These are phyloP conservation scores for Peziza echinospora DNA, from an alignment of 495 filamentous ascomycete genomes.

Conservation along the genomic window DNA sequence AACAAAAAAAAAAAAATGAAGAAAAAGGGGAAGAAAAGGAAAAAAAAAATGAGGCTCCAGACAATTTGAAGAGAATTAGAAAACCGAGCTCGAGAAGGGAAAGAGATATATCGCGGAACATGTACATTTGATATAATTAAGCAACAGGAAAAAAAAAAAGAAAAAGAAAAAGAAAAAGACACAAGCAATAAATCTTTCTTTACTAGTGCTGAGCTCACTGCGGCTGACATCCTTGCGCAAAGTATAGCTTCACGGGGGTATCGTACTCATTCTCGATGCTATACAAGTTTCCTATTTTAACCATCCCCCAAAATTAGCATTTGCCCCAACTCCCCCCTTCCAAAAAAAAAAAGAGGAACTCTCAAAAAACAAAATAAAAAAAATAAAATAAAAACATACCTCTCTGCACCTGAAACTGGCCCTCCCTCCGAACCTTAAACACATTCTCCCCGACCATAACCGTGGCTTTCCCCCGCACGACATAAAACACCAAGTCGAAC, in stretches of 20 bases:
- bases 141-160: no score
- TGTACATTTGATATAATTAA: no score
- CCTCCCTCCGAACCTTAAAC: constrained; percentile 67
- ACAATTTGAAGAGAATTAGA: no score
- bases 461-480: constrained; percentile 51
- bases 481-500: constrained; percentile 92
- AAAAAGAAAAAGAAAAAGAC: no score
- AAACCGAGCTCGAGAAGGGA: no score
- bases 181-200: no score
- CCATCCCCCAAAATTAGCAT: background rate
- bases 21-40: no score
- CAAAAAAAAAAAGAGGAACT: background rate
- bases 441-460: constrained; percentile 60
- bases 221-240: constrained; percentile 65
- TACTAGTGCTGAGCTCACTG: no score
- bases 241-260: constrained; percentile 53
- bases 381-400: constrained; percentile 36
- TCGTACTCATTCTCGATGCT: constrained; percentile 53
- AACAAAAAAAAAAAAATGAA: no score
- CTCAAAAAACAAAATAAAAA: background rate
- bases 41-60: no score
- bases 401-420: constrained; percentile 81
- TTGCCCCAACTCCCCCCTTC: background rate
- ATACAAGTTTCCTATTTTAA: constrained; percentile 52
- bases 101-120: no score